Evolutionary conservation across 163 green algal species (phyloP), one percentile per base, ranked within the genome.

Genomic region (Botryococcus braunii): DNA sequence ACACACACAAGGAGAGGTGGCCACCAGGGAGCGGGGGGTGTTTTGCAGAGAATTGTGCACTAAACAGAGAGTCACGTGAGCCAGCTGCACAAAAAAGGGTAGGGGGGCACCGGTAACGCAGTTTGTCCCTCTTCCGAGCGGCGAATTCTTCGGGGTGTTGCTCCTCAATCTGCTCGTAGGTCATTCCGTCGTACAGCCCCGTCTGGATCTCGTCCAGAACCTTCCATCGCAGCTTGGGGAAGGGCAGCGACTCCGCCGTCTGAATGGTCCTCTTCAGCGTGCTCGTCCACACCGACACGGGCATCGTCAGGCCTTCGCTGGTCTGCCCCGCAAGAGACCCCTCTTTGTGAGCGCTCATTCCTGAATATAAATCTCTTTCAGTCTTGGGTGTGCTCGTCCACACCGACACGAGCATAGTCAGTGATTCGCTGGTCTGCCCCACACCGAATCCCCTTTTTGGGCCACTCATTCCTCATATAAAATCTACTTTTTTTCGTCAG

Each of bases 171-270:
- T 95, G 67, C 48, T 82, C 66, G 66, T 91, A 97, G 4, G 91
- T 95, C 84, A 92, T 87, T 23, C 91, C 90, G 48, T 97, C 91
- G 55, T 88, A 95, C 27, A 82, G 82, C 63, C 90, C 89, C 5
- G 89, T 85, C 48, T 92, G 77, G 60, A 96, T 95, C 75, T 97
- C 91, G 75, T 97, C 90, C 76, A 97, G 38, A 40, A 88, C 88
- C 79, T 94, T 94, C 89, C 88, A 95, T 41, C 77, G 80, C 78
- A 96, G 75, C 76, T 95, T 94, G 31, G 90, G 89, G 73, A 92
- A 89, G 36, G 83, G 88, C 70, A 97, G 79, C 59, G 81, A 69
- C 52, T 79, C 70, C 17, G 92, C 92, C 0, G 92, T 96, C 72
- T 90, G 75, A 61, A 96, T 95, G 38, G 91, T 97, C 63, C 92